Evolutionary conservation across 2,329 filamentous ascomycete genomes (phyloP).

Genomic region (Aspergillus spinulosporus): DNA sequence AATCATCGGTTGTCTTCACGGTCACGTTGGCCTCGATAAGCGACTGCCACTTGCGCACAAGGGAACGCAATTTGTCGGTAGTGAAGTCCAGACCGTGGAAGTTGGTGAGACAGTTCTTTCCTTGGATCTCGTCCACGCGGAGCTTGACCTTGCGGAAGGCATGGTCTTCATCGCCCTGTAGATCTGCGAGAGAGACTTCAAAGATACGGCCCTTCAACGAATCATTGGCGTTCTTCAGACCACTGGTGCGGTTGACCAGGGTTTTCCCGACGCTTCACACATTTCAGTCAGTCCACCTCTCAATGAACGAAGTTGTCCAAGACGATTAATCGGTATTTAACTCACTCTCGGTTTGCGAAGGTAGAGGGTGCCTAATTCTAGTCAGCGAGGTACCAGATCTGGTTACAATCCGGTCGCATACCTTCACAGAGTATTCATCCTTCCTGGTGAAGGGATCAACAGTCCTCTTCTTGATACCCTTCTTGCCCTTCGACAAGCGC

Average conservation of each 20-base stretch:
- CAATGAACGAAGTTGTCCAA: constrained; percentile 7
- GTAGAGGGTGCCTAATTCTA: constrained; percentile 76
- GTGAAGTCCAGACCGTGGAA: constrained; percentile 99
- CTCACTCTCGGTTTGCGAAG: constrained; percentile 96
- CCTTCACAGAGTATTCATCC: constrained; percentile 99
- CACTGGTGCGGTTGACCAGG: constrained; percentile 97
- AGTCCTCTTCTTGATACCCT: constrained; percentile 99
- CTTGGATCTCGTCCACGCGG: constrained; percentile 96
- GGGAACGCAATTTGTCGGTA: constrained; percentile 98
- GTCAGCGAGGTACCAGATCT: constrained; percentile 20
- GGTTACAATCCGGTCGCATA: constrained; percentile 42
- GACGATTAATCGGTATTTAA: constrained; percentile 19
- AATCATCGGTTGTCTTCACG: constrained; percentile 99
- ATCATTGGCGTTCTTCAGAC: constrained; percentile 99
- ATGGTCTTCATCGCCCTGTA: constrained; percentile 99
- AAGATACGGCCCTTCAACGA: constrained; percentile 98
- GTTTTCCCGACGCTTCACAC: constrained; percentile 91
- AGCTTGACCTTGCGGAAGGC: constrained; percentile 99
- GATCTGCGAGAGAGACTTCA: constrained; percentile 97
- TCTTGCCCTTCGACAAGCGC: constrained; percentile 99
- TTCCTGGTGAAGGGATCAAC: constrained; percentile 96
- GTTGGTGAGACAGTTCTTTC: constrained; percentile 99
- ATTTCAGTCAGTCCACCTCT: constrained; percentile 22
- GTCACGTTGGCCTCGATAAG: constrained; percentile 99
- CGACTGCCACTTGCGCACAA: constrained; percentile 99